Evolutionary conservation across 768 basidiomycete genomes (phyloP), one percentile per base, ranked within the genome.

Genomic region (Naematelia encephala): DNA sequence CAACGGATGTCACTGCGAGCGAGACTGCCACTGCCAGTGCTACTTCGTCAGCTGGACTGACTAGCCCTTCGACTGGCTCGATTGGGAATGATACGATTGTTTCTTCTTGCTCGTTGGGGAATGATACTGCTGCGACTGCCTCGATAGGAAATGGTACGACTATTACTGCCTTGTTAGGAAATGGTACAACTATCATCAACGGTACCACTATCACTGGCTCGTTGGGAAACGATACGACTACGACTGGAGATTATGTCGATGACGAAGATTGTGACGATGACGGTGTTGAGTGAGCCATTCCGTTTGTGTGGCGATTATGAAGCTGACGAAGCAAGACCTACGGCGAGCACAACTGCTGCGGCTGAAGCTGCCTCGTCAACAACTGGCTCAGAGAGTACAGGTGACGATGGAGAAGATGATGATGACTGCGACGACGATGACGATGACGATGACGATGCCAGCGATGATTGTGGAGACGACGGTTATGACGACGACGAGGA

Each of bases 341-440:
- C 44, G n/a, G n/a, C n/a, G 13, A 56, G 46, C 22, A 47, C 54
- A 19, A 5, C 45, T 16, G 23, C 44, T 10, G 14, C 34, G 13
- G 14, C 56, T 10, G 22, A 47, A 11, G 21, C 56, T 4, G 21
- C 23, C 16, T 8, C 55, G 5, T 47, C 14, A 27, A 13, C 42
- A 13, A 55, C 54, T 43, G 43, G 54, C 19, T 4, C 54, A 21
- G 43, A 39, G 34, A 16, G 34, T 39, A 39, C 34, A 8, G 34
- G 34, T 39, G 34, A n/a, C n/a, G n/a, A 30, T 23, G 53, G 43
- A 27, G 57, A 59, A n/a, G 56, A 53, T 26, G 51, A 58, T 19
- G 51, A 56, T 3, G 61, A 62, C 21, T 53, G 53, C 29, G 61
- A 58, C 13, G 55, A 62, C 11, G 58, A 58, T 30, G 56, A 55